phyloP scores from a whole-genome alignment of 2,329 filamentous ascomycete genomes.

The Hysterium pulicare region DNA sequence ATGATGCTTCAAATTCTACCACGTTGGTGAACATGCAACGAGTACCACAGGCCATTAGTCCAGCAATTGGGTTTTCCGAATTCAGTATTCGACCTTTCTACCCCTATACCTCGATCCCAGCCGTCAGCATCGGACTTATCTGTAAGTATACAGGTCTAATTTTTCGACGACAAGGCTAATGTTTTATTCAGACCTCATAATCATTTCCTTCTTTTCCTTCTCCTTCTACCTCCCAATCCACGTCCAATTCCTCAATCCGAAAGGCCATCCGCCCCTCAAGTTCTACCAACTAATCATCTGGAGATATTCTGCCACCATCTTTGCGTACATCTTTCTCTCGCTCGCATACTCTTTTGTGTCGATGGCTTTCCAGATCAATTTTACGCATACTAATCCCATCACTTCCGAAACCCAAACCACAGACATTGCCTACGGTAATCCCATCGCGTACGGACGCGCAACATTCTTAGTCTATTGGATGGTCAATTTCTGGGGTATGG shows the following conservation, averaged over 20 bases:
- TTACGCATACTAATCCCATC: conserved; percentile 42
- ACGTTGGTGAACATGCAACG: conserved; percentile 43
- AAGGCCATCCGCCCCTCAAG: conserved; percentile 56
- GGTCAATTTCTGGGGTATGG: conserved; percentile 62
- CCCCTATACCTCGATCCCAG: conserved; percentile 53
- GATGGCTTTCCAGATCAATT: conserved; percentile 62
- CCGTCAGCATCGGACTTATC: conserved; percentile 61
- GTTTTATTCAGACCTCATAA: conserved; percentile 51
- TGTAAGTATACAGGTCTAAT: conserved; percentile 26
- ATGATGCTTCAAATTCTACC: conserved; percentile 40
- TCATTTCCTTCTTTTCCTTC: conserved; percentile 65
- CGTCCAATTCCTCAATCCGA: conserved; percentile 54
- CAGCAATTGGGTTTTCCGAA: conserved; percentile 54
- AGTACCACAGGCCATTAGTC: conserved; percentile 53
- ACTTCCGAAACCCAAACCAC: conserved; percentile 45
- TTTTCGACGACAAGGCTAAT: neutral
- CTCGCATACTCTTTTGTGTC: conserved; percentile 63
- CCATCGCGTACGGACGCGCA: conserved; percentile 55
- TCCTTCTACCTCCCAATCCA: conserved; percentile 64
- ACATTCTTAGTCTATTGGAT: conserved; percentile 64
- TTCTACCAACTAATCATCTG: conserved; percentile 58
- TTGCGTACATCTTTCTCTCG: conserved; percentile 60
- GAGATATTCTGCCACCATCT: conserved; percentile 55
- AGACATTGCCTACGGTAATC: conserved; percentile 35
- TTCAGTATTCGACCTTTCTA: conserved; percentile 60